These are phyloP conservation scores for Durusdinium trenchii DNA, from an alignment of 73 alveolate genomes.

Conservation along the genomic window DNA sequence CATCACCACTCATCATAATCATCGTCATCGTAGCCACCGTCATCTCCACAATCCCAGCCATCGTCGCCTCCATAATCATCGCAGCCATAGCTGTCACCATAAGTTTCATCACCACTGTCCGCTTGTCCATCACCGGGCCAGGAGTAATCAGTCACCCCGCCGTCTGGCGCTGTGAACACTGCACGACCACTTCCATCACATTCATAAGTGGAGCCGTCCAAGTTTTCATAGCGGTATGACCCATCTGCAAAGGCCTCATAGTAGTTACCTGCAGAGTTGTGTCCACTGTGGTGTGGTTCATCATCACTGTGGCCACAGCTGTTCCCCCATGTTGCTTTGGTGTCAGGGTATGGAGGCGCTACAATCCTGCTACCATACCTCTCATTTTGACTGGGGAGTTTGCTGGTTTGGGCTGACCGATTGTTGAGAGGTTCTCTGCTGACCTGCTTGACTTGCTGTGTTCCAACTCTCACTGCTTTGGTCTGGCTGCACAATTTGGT, in stretches of 20 bases:
- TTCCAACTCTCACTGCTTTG: neutral
- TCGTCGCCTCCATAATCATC: neutral
- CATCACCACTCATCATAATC: too few relatives aligned
- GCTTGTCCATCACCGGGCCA: neutral
- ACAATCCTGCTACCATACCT: neutral
- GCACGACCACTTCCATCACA: neutral
- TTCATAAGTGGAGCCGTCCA: conserved; percentile 11
- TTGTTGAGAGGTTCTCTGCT: too few relatives aligned
- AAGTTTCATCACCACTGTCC: neutral
- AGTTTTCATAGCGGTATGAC: conserved; percentile 46
- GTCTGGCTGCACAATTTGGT: neutral
- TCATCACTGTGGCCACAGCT: neutral
- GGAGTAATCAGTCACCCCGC: neutral
- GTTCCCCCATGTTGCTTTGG: neutral
- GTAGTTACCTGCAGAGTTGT: conserved; percentile 26
- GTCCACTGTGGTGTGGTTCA: conserved; percentile 12
- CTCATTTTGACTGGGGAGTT: too few relatives aligned
- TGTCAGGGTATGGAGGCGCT: neutral
- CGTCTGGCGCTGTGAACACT: conserved; percentile 34
- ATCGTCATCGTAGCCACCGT: neutral
- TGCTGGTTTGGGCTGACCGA: neutral
- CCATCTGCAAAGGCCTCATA: conserved; percentile 45
- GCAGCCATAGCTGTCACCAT: neutral
- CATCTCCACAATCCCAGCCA: neutral
- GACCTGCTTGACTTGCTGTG: too few relatives aligned